Evolutionary conservation across 768 basidiomycete genomes (phyloP).

Genomic region (Naganishia friedmannii): DNA sequence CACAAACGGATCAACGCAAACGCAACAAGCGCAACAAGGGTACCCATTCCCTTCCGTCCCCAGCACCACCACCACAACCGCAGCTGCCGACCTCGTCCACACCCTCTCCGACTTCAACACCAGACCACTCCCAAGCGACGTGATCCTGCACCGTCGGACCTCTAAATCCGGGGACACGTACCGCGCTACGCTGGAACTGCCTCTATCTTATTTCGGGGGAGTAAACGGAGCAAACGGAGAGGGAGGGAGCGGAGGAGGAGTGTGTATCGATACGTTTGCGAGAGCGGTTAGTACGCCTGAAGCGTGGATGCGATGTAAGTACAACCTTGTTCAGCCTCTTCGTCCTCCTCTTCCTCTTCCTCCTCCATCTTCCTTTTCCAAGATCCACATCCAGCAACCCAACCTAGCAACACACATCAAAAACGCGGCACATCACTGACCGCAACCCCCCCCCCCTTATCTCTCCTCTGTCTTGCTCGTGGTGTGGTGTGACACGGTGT

Average conservation of each 20-base stretch:
- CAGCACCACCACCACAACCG: background rate
- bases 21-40: background rate
- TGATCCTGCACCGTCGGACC: slow-evolving; percentile 64
- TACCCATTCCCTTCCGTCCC: background rate
- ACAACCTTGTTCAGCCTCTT: no score
- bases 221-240: no score
- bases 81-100: no score
- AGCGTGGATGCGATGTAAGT: slow-evolving; percentile 63
- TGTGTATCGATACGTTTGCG: slow-evolving; percentile 67
- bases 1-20: background rate
- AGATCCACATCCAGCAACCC: no score
- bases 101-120: background rate
- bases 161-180: slow-evolving; percentile 74
- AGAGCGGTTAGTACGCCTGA: slow-evolving; percentile 83
- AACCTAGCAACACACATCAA: no score
- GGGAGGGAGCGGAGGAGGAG: slow-evolving; percentile 50
- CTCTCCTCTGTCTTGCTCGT: no score
- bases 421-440: no score
- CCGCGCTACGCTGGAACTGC: slow-evolving; percentile 75
- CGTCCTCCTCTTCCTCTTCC: no score
- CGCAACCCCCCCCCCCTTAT: no score
- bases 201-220: slow-evolving; percentile 61
- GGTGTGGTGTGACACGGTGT: background rate
- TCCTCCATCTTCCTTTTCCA: no score
- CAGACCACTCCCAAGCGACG: background rate